Evolutionary conservation across 257 asterid species (phyloP).

Genomic region (Nicotiana sylvestris): DNA sequence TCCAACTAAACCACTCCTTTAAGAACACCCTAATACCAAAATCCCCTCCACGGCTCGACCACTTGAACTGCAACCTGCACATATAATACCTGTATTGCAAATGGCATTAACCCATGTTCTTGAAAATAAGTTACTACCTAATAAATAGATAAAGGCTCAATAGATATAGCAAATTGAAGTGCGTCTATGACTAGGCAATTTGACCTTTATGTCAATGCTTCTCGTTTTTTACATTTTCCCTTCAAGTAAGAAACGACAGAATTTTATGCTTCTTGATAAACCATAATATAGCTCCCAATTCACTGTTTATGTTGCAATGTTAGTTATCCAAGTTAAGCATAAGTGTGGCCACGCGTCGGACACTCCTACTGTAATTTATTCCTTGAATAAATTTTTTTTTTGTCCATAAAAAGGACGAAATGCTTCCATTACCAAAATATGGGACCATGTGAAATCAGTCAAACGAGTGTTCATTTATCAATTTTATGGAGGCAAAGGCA

Average conservation of each 20-base stretch:
- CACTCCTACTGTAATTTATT: background rate
- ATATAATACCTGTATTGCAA: conserved; percentile 5
- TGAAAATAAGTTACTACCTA: background rate
- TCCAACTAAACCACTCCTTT: conserved; percentile 29
- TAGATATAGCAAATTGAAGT: background rate
- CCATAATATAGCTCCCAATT: background rate
- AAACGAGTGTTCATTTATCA: background rate
- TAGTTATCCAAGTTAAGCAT: no score
- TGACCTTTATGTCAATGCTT: background rate
- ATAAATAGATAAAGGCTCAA: background rate
- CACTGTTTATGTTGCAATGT: background rate
- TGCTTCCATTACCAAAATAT: background rate
- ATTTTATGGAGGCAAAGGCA: background rate
- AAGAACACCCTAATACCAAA: conserved; percentile 25
- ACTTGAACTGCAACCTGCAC: conserved; percentile 34
- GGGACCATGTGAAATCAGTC: background rate
- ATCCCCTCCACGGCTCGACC: conserved; percentile 27
- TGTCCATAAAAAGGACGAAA: background rate
- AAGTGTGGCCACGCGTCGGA: background rate
- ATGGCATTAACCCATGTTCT: background rate
- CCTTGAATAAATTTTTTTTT: background rate
- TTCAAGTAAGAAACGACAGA: background rate
- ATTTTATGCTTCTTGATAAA: background rate
- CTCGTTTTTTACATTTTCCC: background rate
- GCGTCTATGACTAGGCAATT: background rate